phyloP scores from a whole-genome alignment of 768 basidiomycete species.

The Lactarius akahatsu region DNA sequence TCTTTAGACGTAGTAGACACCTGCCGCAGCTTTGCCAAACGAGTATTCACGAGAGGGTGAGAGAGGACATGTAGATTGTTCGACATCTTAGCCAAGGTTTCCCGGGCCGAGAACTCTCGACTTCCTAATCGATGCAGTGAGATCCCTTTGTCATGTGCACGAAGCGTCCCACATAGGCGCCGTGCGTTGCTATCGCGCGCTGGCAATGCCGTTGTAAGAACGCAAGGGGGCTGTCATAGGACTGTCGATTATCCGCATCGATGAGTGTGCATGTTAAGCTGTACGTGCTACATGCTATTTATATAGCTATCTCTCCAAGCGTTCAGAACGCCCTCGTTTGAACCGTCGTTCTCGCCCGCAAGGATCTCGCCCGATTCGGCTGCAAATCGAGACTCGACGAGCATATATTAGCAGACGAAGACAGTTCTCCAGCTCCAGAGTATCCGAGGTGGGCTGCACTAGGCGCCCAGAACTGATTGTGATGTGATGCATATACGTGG shows the following conservation, averaged over 20 bases:
- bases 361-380: not conserved
- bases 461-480: not conserved
- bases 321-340: not conserved
- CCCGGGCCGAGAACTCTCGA: not conserved
- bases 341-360: not conserved
- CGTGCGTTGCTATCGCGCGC: too few species aligned
- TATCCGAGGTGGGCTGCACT: not conserved
- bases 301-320: not conserved
- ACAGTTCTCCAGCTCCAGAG: not conserved
- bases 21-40: slow-evolving; percentile 27
- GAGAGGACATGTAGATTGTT: slow-evolving; percentile 25
- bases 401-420: not conserved
- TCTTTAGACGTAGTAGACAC: slow-evolving; percentile 27
- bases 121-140: too few species aligned
- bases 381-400: not conserved
- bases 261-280: too few species aligned
- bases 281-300: not conserved
- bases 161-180: too few species aligned
- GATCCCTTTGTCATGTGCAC: too few species aligned
- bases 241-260: too few species aligned
- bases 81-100: slow-evolving; percentile 9
- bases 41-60: slow-evolving; percentile 29
- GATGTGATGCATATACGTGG: not conserved
- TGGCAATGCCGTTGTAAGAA: too few species aligned
- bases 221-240: too few species aligned